Evolutionary conservation across 371 early-diverging fungal species (phyloP), one percentile per base, ranked within the genome.

Genomic region (Rhizopus sp.): DNA sequence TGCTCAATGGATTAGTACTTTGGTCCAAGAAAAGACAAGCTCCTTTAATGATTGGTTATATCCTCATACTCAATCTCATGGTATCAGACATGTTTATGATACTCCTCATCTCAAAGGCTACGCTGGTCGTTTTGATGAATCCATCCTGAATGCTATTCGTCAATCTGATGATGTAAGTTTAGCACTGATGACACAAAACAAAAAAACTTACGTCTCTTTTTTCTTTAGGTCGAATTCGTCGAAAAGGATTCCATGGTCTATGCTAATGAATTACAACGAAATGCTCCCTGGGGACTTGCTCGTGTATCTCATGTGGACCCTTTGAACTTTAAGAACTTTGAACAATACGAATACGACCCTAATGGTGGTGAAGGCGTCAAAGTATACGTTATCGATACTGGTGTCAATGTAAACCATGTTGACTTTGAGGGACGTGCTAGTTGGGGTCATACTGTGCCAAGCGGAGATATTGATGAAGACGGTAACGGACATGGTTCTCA

Each of bases 401-500:
- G 98, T 57, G 78, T 97, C 64, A 91, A 90, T 63, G 69, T 83
- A 29, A 68, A 84, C 3, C 97, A 97, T 64, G 83, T 72, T 15
- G 96, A 97, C 62, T 92, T 96, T 71, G 89, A 88, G 63, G 95
- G 95, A 50, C 85, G 96, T 63, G 98, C 97, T 30, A 48, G 56
- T 23, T 94, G 92, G 93, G 96, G 93, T 53, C 75, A 68, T 45
- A 93, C 89, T 17, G 84, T 90, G 53, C 89, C 92, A 7, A 67
- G 83, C 31, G 82, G 82, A 46, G 92, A 92, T 61, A 79, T 78
- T 16, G 90, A 94, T 57, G 70, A 73, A 39, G 95, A 94, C 72
- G 91, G 87, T 31, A 92, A 93, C 59, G 95, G 95, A 34, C 94
- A 94, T 62, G 92, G 95, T 47, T 94, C 98, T 29, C 99, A 99